A percentile compares a stretch with the other conserved stretches of the same genome.
Conservation (phyloP, 352 stramenopile genomes). For the Phytophthora ohioensis region DNA sequence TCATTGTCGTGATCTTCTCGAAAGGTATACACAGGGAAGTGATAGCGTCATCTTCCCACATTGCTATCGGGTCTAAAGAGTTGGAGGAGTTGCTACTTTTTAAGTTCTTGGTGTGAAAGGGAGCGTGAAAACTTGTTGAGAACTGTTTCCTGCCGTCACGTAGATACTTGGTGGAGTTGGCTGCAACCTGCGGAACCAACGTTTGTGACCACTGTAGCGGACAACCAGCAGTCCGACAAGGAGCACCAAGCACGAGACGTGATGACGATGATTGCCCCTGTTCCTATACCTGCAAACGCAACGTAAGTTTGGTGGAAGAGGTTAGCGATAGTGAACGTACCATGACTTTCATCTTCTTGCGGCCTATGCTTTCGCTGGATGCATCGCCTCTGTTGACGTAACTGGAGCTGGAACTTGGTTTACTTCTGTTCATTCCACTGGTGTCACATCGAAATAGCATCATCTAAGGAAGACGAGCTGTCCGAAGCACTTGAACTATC, state of each 20-base stretch:
- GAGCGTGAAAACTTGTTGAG: background rate
- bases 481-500: background rate
- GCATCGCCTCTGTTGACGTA: background rate
- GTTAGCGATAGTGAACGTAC: background rate
- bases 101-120: constrained; percentile 17
- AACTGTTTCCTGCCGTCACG: constrained; percentile 3
- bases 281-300: background rate
- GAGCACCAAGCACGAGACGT: constrained; percentile 1
- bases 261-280: background rate
- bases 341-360: constrained; percentile 1
- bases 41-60: constrained; percentile 43
- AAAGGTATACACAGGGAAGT: constrained; percentile 38
- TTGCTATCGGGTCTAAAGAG: background rate
- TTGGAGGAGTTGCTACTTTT: constrained; percentile 12
- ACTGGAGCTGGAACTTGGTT: background rate
- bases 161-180: constrained; percentile 3
- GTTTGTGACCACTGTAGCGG: constrained; percentile 14
- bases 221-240: constrained; percentile 1
- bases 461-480: background rate
- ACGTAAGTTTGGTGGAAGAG: background rate
- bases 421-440: background rate
- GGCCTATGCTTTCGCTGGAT: background rate
- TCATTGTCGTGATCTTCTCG: constrained; percentile 38
- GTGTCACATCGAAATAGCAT: background rate
- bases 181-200: background rate